Evolutionary conservation across 1,284 basidiomycete species (phyloP), one percentile per base, ranked within the genome.

Genomic region (Athelia psychrophila): DNA sequence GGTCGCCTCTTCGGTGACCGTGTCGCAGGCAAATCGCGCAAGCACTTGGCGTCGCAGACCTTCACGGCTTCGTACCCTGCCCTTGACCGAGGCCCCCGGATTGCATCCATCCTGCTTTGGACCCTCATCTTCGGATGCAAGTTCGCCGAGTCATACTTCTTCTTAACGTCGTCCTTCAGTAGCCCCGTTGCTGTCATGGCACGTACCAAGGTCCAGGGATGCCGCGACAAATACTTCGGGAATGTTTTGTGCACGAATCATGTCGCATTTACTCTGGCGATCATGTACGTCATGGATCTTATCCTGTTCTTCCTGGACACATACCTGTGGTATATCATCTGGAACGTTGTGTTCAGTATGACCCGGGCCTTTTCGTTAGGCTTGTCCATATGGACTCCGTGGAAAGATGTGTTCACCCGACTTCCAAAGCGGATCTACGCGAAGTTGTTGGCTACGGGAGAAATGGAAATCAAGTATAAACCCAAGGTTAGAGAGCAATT

Each of bases 381-480:
- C 16, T 78, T 98, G 59, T 94, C 91, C 27, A 96, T 98, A 61
- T 98, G 95, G 95, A 98, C 95, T 0, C 95, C 95, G 0, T 98
- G 95, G 95, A 88, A 87, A 68, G 94, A 96, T 64, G 92, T 97
- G 51, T 98, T 86, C 67, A 93, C 92, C n/a, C 81, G 95, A 51
- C 76, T 98, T 66, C 95, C 95, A 10, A 98, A 97, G 77, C 81
- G 95, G 47, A 95, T 98, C 57, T 98, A 95, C 70, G 93, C 95
- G 56, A 98, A 98, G 75, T 74, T 98, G 24, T 76, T 98, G 42
- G 93, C 95, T 8, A 97, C 95, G 0, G 83, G 79, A 3, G 93
- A 96, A 62, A 98, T 97, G 94, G 94, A 96, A 66, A 86, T 95
- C 68, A 95, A 95, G 70, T 98, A 97, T 75, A 97, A 97, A 73